Evolutionary conservation across 805 yeast genomes (phyloP).

Genomic region (Torulaspora indica): DNA sequence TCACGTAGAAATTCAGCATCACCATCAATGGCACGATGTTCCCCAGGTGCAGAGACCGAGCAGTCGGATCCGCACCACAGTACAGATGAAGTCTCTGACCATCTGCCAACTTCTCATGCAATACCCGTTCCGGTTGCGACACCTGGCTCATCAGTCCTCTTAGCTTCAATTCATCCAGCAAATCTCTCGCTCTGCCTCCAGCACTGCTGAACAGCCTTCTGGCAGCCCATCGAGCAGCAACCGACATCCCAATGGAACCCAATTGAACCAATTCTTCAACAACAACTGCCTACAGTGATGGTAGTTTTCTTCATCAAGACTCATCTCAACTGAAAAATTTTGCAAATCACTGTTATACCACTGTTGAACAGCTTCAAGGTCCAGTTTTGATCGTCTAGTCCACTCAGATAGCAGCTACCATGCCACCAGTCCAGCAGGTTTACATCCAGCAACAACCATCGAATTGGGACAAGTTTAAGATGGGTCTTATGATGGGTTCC

Average conservation of each 20-base stretch:
- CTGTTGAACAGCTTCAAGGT: not conserved
- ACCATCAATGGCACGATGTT: conserved; percentile 84
- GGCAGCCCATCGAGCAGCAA: not conserved
- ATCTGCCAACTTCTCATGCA: conserved; percentile 14
- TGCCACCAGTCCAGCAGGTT: conserved; percentile 70
- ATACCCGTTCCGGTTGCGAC: conserved; percentile 27
- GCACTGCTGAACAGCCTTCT: conserved; percentile 10
- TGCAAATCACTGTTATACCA: not conserved
- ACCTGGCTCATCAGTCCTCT: conserved; percentile 33
- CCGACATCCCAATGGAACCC: conserved; percentile 5
- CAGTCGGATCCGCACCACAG: conserved; percentile 97
- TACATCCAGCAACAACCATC: conserved; percentile 67
- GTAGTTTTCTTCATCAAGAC: too few relatives aligned
- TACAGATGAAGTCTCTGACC: conserved; percentile 53
- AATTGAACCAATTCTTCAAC: not conserved
- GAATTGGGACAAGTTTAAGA: conserved; percentile 91
- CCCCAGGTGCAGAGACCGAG: conserved; percentile 83
- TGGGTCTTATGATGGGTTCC: conserved; percentile 97
- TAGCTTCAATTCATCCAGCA: conserved; percentile 18
- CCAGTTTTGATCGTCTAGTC: not conserved
- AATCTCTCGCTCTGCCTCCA: conserved; percentile 3
- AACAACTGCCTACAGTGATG: too few relatives aligned
- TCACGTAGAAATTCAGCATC: conserved; percentile 70
- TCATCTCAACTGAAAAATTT: conserved; percentile 4
- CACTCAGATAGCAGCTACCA: conserved; percentile 5